A percentile compares a stretch with the other conserved stretches of the same genome.
Evolutionary conservation across 805 yeast genomes (phyloP).

Genomic region (Ogataea henricii): DNA sequence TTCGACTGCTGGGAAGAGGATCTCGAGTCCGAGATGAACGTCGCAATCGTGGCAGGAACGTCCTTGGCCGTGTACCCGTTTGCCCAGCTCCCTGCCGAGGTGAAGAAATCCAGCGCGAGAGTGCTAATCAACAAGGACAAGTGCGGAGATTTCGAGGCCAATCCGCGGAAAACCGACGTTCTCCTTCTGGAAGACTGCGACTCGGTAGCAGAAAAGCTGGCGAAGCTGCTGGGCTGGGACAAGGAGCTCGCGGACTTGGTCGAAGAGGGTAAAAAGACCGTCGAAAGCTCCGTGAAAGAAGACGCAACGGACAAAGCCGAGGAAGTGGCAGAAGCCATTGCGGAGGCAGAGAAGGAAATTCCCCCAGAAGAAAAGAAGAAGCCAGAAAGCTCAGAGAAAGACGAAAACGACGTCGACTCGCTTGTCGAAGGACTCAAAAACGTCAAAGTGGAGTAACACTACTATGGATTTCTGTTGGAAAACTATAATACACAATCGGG

Average conservation of each 20-base stretch:
- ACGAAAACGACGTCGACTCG: constrained; percentile 21
- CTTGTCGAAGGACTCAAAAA: constrained; percentile 16
- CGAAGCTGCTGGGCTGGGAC: constrained; percentile 63
- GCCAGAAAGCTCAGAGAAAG: too few species aligned
- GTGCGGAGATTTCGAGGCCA: constrained; percentile 69
- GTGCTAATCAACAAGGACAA: constrained; percentile 71
- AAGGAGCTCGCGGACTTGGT: constrained; percentile 50
- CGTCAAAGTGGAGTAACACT: constrained; percentile 16
- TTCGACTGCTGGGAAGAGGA: constrained; percentile 69
- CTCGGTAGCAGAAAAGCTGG: constrained; percentile 55
- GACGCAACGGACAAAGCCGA: constrained; percentile 26
- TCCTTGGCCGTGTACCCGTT: constrained; percentile 89
- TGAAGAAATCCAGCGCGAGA: constrained; percentile 50
- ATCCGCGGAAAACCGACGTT: constrained; percentile 61
- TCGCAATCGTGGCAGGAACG: constrained; percentile 90
- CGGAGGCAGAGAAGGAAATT: constrained; percentile 25
- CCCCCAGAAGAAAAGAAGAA: constrained; percentile 4
- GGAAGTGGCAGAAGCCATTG: constrained; percentile 29
- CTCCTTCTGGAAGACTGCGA: constrained; percentile 67
- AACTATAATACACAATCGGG: constrained; percentile 2
- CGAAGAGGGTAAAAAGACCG: constrained; percentile 24
- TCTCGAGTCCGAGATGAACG: constrained; percentile 49
- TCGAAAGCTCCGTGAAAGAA: constrained; percentile 10
- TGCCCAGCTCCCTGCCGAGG: constrained; percentile 77
- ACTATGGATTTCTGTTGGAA: not conserved